A percentile compares a stretch with the other conserved stretches of the same genome.
Evolutionary conservation across 768 basidiomycete genomes (phyloP).

Genomic region (Ramaria rubella): DNA sequence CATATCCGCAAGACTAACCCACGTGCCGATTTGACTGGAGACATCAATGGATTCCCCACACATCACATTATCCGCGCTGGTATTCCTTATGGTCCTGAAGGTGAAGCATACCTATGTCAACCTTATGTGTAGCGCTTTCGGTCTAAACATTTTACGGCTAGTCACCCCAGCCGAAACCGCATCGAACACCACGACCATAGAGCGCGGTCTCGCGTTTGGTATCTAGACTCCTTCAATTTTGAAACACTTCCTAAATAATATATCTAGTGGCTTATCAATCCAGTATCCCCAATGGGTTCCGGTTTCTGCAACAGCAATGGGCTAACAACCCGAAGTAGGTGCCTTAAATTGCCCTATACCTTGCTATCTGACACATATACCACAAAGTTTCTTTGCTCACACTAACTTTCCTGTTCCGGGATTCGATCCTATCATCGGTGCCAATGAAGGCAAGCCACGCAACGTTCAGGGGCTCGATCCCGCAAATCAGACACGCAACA

Average conservation of each 20-base stretch:
- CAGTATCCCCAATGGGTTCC: conserved; percentile 25
- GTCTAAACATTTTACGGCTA: conserved; percentile 18
- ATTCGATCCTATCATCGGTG: conserved; percentile 43
- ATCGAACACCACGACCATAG: conserved; percentile 34
- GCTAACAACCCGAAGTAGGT: conserved; percentile 25
- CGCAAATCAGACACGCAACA: neutral
- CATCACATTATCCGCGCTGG: conserved; percentile 42
- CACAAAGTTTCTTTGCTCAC: conserved; percentile 6
- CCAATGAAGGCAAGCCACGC: conserved; percentile 7
- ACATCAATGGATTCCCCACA: neutral
- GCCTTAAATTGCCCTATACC: conserved; percentile 14
- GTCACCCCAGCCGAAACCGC: conserved; percentile 33
- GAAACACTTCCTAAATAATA: neutral
- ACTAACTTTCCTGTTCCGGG: conserved; percentile 24
- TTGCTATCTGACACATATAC: neutral
- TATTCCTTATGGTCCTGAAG: conserved; percentile 47
- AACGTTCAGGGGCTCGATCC: conserved; percentile 8
- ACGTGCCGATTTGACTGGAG: conserved; percentile 20
- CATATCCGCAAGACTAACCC: conserved; percentile 26
- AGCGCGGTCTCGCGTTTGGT: conserved; percentile 44
- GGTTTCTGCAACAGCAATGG: conserved; percentile 27
- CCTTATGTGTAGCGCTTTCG: neutral
- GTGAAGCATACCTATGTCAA: neutral
- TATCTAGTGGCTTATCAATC: conserved; percentile 29
- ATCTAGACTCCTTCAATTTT: neutral